Base-by-base conservation (phyloP, 164 flowering plant species). In the Hamamelis virginiana region DNA sequence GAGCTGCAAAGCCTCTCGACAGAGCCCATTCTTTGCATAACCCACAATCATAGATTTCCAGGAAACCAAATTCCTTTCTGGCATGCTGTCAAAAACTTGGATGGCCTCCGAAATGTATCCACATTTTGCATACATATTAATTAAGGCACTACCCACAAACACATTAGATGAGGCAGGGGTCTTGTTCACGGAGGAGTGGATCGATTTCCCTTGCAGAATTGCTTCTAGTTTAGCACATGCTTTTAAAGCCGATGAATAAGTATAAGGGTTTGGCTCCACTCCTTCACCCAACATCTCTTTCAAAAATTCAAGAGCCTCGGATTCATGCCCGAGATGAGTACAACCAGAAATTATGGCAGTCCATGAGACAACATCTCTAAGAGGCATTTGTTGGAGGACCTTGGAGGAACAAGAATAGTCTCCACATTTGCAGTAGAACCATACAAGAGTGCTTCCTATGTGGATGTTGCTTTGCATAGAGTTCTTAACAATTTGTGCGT, bases 31-130 rank as follows among this genome's bases (percentile, higher is more conserved):
- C 72, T 79, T 87, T 21, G 90, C 94, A 70, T 88, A 92, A 15
- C 91, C 92, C 69, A 87, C 28, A 57, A 91, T 80, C 91, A 94
- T 90, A n/a, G 93, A 82, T 73, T 80, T 89, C 95, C 94, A 91
- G n/a, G 94, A 76, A 67, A 87, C 89, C 69, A 79, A 64, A 72
- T 91, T 88, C 63, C 84, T 69, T 57, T 87, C 90, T 0, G 89
- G 88, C 97, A 94, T 87, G 74, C 67, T 82, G 69, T 87, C 82
- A 65, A 94, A 94, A 59, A 94, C 90, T 59, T 70, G 85, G 41
- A 55, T 64, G 3, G 98, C 98, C 67, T 91, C 96, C 4, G 84
- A 65, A 45, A 94, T 75, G 56, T 62, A 78, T n/a, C 98, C 97
- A 65, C 97, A 91, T 74, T 85, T 94, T 3, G 91, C 80, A 75